phyloP scores from a whole-genome alignment of 2,329 filamentous ascomycete genomes.

The Huntiella bhutanensis region DNA sequence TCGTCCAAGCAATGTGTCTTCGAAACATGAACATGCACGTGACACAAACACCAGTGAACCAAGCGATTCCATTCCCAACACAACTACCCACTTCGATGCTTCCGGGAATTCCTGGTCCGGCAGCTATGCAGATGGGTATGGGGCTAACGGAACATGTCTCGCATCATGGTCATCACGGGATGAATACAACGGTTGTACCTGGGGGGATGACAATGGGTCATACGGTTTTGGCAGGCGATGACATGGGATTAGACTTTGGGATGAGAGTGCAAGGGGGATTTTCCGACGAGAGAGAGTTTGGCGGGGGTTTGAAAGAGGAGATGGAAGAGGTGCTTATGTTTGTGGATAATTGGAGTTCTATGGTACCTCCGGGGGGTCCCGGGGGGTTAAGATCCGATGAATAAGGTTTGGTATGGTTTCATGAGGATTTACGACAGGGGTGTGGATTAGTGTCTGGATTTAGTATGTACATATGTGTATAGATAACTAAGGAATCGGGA shows the following conservation, averaged over 20 bases:
- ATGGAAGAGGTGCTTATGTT: background rate
- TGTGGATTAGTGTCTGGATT: conserved; percentile 14
- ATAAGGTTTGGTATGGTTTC: no score
- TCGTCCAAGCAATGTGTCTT: conserved; percentile 26
- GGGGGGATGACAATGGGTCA: no score
- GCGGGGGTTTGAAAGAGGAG: no score
- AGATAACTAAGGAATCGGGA: no score
- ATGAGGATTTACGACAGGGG: conserved; percentile 10
- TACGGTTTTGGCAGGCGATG: no score
- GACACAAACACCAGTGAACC: conserved; percentile 17
- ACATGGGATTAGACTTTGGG: no score
- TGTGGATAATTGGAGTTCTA: conserved; percentile 11
- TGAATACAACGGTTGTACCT: no score
- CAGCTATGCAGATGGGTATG: background rate
- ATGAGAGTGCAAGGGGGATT: no score
- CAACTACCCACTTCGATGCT: background rate
- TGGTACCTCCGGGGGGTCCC: conserved; percentile 11
- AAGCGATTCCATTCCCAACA: conserved; percentile 5
- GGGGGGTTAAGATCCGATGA: conserved; percentile 16
- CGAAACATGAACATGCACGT: conserved; percentile 24
- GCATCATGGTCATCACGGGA: background rate
- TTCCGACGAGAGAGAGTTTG: no score
- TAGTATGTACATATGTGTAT: no score
- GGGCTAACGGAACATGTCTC: background rate
- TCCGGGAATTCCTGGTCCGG: background rate